Percentiles rank a stretch among this genome's conserved stretches.
Conservation (phyloP, 768 basidiomycete species). For the Leucosporidium creatinivorum region DNA sequence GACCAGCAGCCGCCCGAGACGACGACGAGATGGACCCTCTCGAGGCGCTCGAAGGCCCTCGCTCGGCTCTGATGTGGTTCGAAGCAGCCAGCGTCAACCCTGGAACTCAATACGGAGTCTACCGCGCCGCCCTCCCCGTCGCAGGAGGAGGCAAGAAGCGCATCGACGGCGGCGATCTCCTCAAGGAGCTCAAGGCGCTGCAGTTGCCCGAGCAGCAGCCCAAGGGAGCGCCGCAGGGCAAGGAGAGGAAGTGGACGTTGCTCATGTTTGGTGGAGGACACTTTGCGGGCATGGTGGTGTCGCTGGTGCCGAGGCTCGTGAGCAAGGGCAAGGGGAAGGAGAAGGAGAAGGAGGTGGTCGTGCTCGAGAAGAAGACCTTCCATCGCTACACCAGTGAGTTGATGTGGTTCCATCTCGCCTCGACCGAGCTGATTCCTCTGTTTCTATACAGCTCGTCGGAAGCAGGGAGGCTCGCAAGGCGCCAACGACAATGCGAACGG, state of each 20-base stretch:
- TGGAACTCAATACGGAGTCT: slow-evolving; percentile 79
- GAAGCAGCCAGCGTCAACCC: slow-evolving; percentile 61
- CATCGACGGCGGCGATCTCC: slow-evolving; percentile 45
- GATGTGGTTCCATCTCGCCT: not conserved
- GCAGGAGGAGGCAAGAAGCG: slow-evolving; percentile 35
- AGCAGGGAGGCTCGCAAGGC: slow-evolving; percentile 93
- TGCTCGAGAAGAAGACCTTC: slow-evolving; percentile 87
- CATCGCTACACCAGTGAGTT: slow-evolving; percentile 93
- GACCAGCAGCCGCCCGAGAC: slow-evolving; percentile 27
- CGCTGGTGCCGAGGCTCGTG: slow-evolving; percentile 38
- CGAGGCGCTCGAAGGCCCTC: slow-evolving; percentile 45
- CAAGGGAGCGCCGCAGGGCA: not conserved
- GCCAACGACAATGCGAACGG: slow-evolving; percentile 89
- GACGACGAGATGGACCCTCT: slow-evolving; percentile 39
- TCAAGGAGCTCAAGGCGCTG: slow-evolving; percentile 59
- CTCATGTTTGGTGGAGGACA: slow-evolving; percentile 98
- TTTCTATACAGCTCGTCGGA: slow-evolving; percentile 65
- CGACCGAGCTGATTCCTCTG: not conserved
- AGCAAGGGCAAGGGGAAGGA: slow-evolving; percentile 50
- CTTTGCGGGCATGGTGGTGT: slow-evolving; percentile 83
- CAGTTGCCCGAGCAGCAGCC: slow-evolving; percentile 48
- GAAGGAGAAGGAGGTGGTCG: slow-evolving; percentile 68
- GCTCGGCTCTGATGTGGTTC: slow-evolving; percentile 82
- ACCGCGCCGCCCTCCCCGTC: slow-evolving; percentile 64
- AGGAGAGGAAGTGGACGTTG: slow-evolving; percentile 68